Conservation (phyloP, 768 basidiomycete genomes). For the Naganishia randhawae region DNA sequence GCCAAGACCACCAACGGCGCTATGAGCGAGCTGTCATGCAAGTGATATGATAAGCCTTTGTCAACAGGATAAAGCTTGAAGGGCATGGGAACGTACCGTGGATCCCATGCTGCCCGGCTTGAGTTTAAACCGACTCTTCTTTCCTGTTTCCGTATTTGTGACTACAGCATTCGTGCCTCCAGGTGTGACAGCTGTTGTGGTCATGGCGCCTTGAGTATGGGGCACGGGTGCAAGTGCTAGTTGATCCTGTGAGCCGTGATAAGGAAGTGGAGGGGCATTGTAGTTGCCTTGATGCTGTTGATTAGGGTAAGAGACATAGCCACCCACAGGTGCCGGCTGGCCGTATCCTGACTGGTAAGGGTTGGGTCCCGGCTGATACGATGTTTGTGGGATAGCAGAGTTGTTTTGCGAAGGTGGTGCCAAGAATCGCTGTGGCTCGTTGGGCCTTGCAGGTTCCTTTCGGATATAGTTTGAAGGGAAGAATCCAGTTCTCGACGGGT, state of each 20-base stretch:
- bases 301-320: not conserved
- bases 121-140: constrained; percentile 17
- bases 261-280: not conserved
- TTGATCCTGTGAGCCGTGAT: constrained; percentile 1
- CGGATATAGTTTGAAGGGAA: constrained; percentile 25
- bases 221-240: constrained; percentile 10
- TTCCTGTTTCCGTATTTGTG: constrained; percentile 1
- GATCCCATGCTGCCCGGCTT: constrained; percentile 11
- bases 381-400: not conserved
- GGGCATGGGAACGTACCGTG: not conserved
- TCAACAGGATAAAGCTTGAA: not conserved
- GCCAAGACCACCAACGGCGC: constrained; percentile 26
- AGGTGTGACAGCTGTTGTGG: constrained; percentile 5
- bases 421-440: not conserved
- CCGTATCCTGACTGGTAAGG: not conserved
- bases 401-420: not conserved
- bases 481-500: constrained; percentile 19
- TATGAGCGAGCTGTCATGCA: constrained; percentile 21
- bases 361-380: not conserved
- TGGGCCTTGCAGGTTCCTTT: not conserved
- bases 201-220: not conserved
- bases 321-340: not conserved
- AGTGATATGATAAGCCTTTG: too few species aligned
- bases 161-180: constrained; percentile 13
- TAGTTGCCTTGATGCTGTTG: constrained; percentile 4